phyloP scores from a whole-genome alignment of 2,329 filamentous ascomycete species.

The Coniochaeta pulveracea region DNA sequence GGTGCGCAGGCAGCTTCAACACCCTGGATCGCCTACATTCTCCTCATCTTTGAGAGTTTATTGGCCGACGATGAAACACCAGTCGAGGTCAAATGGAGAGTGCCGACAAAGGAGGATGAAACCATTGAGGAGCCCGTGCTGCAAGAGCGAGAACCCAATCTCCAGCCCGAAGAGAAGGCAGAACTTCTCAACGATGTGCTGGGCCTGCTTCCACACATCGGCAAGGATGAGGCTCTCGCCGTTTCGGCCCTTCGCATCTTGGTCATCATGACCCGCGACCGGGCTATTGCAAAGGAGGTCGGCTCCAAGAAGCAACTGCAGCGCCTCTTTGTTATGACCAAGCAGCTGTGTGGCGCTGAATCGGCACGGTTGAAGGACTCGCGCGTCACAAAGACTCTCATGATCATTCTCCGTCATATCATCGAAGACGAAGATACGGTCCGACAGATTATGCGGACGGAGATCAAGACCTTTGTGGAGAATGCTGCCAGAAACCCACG shows the following conservation, averaged over 20 bases:
- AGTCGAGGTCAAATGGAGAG: constrained; percentile 58
- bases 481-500: constrained; percentile 41
- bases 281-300: constrained; percentile 61
- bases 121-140: constrained; percentile 42
- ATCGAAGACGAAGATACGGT: constrained; percentile 89
- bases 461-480: constrained; percentile 73
- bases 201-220: constrained; percentile 72
- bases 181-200: constrained; percentile 67
- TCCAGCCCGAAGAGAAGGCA: constrained; percentile 55
- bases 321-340: constrained; percentile 87
- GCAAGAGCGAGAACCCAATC: constrained; percentile 45
- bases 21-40: constrained; percentile 83
- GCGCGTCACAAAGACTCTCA: constrained; percentile 49
- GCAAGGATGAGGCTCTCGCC: constrained; percentile 77
- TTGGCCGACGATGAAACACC: constrained; percentile 85
- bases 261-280: constrained; percentile 75
- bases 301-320: constrained; percentile 85
- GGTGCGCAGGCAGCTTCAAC: too few relatives aligned
- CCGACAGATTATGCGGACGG: constrained; percentile 81
- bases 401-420: constrained; percentile 83
- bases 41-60: constrained; percentile 82
- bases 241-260: constrained; percentile 74
- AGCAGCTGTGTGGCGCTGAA: constrained; percentile 73
- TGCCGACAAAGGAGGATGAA: constrained; percentile 38
- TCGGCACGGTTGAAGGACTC: constrained; percentile 57